Conservation (phyloP, 371 early-diverging fungal genomes). For the Polyrhizophydium stewartii region DNA sequence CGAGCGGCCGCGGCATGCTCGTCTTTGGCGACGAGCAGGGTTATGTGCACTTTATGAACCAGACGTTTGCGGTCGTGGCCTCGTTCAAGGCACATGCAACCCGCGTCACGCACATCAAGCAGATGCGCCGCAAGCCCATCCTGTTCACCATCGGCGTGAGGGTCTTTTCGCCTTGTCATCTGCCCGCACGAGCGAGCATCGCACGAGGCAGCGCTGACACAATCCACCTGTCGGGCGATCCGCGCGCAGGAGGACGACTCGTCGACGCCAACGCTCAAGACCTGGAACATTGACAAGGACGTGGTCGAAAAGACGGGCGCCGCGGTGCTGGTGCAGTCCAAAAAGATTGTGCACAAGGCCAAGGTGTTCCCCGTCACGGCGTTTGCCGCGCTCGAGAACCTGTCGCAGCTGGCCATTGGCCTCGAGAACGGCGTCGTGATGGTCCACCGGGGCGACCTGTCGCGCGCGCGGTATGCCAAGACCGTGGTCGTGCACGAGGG, state of each 20-base stretch:
- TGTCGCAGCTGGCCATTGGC: constrained; percentile 85
- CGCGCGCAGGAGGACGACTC: constrained; percentile 26
- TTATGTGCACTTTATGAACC: constrained; percentile 44
- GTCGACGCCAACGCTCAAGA: constrained; percentile 55
- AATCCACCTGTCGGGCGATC: too few relatives aligned
- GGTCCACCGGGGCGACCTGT: constrained; percentile 75
- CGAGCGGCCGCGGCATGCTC: constrained; percentile 29
- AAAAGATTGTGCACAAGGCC: constrained; percentile 69
- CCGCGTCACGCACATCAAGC: constrained; percentile 76
- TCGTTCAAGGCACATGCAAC: constrained; percentile 67
- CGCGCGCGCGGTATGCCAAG: constrained; percentile 70
- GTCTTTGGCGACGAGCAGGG: constrained; percentile 41
- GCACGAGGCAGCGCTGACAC: too few relatives aligned
- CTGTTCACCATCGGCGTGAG: constrained; percentile 71
- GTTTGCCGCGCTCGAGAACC: constrained; percentile 70
- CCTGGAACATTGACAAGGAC: constrained; percentile 78
- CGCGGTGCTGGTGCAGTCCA: constrained; percentile 61
- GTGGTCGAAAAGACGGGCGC: constrained; percentile 46
- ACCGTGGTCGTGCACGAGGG: constrained; percentile 78
- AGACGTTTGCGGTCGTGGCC: constrained; percentile 41
- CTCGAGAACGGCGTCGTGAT: constrained; percentile 87
- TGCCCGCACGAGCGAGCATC: too few relatives aligned
- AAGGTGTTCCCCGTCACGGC: constrained; percentile 79
- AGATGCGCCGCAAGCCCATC: constrained; percentile 65
- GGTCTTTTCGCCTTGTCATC: neutral